These are phyloP conservation scores for Phallus indusiatus DNA, from an alignment of 768 basidiomycete genomes.

Conservation along the genomic window DNA sequence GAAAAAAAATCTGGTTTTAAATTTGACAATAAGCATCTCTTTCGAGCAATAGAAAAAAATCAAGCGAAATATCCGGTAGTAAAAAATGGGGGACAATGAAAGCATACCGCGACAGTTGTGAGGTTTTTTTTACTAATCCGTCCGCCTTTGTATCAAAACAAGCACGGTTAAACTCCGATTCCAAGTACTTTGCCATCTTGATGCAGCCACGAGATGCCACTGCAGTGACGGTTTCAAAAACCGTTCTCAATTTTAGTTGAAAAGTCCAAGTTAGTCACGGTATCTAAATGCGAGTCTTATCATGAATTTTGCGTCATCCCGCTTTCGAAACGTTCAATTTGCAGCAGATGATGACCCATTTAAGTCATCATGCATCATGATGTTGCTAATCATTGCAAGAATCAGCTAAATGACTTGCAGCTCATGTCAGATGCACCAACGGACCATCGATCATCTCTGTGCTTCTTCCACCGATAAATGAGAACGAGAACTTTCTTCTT, in stretches of 20 bases:
- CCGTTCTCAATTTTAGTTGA: conserved; percentile 49
- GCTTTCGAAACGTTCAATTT: conserved; percentile 97
- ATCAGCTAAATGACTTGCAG: conserved; percentile 98
- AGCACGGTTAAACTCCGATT: too few species aligned
- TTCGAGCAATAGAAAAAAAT: too few species aligned
- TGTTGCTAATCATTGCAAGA: conserved; percentile 97
- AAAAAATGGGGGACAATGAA: too few species aligned
- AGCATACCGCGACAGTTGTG: too few species aligned
- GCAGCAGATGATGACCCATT: conserved; percentile 96
- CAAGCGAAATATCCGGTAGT: too few species aligned
- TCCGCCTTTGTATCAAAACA: too few species aligned
- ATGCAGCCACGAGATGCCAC: too few species aligned
- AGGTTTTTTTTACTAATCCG: too few species aligned
- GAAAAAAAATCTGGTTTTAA: too few species aligned
- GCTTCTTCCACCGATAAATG: conserved; percentile 82
- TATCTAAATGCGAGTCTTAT: conserved; percentile 91
- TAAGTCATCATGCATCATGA: too few species aligned
- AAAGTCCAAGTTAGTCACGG: conserved; percentile 90
- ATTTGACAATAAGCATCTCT: too few species aligned
- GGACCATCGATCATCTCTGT: conserved; percentile 96
- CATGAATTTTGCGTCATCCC: conserved; percentile 91
- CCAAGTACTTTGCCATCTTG: too few species aligned
- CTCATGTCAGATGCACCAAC: conserved; percentile 94
- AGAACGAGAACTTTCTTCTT: conserved; percentile 83
- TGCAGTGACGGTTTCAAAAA: conserved; percentile 54